phyloP scores from a whole-genome alignment of 495 filamentous ascomycete genomes.

The Schizothecium vesticola region DNA sequence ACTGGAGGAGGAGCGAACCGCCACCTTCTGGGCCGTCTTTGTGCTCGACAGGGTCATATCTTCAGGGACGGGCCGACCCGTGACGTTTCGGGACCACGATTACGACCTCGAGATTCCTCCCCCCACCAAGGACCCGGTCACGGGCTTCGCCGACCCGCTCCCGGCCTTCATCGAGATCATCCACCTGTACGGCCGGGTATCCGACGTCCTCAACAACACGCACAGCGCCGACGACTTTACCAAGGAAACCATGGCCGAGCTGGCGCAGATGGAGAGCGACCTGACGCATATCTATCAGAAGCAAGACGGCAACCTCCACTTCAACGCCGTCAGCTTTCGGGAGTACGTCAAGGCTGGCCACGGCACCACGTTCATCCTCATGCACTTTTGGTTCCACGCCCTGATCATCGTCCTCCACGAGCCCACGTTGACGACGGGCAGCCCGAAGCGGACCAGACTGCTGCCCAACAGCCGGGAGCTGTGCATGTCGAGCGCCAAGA shows the following conservation, averaged over 20 bases:
- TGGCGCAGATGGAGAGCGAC: slow-evolving; percentile 69
- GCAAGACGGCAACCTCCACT: slow-evolving; percentile 64
- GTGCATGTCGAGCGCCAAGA: slow-evolving; percentile 83
- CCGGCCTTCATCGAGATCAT: slow-evolving; percentile 75
- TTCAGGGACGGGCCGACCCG: slow-evolving; percentile 73
- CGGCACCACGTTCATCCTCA: slow-evolving; percentile 77
- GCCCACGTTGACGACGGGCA: slow-evolving; percentile 71
- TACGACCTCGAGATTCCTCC: slow-evolving; percentile 70
- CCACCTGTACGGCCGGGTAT: slow-evolving; percentile 74
- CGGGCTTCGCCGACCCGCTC: slow-evolving; percentile 69
- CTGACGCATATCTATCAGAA: slow-evolving; percentile 74
- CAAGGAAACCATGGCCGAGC: slow-evolving; percentile 59
- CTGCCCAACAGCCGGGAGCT: slow-evolving; percentile 73
- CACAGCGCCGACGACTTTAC: slow-evolving; percentile 69
- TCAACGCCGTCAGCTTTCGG: slow-evolving; percentile 73
- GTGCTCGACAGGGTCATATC: slow-evolving; percentile 81
- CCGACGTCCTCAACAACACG: slow-evolving; percentile 79
- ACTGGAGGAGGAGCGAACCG: slow-evolving; percentile 65
- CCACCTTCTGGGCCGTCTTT: slow-evolving; percentile 83
- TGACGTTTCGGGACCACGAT: slow-evolving; percentile 73
- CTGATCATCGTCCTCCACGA: slow-evolving; percentile 80
- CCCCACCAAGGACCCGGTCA: slow-evolving; percentile 52
- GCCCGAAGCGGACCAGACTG: slow-evolving; percentile 54
- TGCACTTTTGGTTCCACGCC: slow-evolving; percentile 89
- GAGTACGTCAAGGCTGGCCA: slow-evolving; percentile 70